A percentile compares a stretch with the other conserved stretches of the same genome.
Evolutionary conservation across 2,329 filamentous ascomycete species (phyloP).

Genomic region (Colletotrichum coccodes): DNA sequence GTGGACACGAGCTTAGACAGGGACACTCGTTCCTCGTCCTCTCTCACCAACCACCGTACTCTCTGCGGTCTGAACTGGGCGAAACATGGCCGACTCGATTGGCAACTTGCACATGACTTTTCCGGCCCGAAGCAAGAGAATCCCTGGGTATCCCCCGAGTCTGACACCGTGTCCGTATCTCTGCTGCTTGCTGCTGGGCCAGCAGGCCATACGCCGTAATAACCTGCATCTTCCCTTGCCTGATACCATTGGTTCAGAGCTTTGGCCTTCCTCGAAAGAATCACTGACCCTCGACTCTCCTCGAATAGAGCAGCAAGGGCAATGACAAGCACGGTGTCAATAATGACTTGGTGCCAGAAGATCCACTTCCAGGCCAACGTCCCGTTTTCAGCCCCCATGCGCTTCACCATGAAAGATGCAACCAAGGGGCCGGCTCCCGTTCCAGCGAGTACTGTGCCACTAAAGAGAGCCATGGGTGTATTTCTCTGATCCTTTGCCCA

Average conservation of each 20-base stretch:
- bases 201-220: conserved; percentile 57
- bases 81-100: conserved; percentile 6
- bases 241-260: conserved; percentile 84
- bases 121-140: conserved; percentile 8
- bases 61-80: conserved; percentile 46
- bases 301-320: conserved; percentile 77
- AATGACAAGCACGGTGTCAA: conserved; percentile 70
- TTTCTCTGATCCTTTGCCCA: conserved; percentile 84
- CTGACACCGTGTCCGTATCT: background rate
- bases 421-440: conserved; percentile 83
- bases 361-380: conserved; percentile 75
- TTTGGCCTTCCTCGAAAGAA: conserved; percentile 80
- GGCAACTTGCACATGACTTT: conserved; percentile 8
- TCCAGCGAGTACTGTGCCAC: conserved; percentile 80
- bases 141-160: conserved; percentile 15
- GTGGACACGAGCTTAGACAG: conserved; percentile 76
- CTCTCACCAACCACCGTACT: conserved; percentile 82
- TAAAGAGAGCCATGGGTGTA: conserved; percentile 90
- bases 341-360: conserved; percentile 86
- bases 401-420: conserved; percentile 74
- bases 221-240: conserved; percentile 72
- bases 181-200: conserved; percentile 26
- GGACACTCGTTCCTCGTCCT: conserved; percentile 79
- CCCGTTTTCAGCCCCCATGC: conserved; percentile 53
- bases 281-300: conserved; percentile 84